Conservation (phyloP, 345 rosid genomes). For the Cardamine resedifolia region DNA sequence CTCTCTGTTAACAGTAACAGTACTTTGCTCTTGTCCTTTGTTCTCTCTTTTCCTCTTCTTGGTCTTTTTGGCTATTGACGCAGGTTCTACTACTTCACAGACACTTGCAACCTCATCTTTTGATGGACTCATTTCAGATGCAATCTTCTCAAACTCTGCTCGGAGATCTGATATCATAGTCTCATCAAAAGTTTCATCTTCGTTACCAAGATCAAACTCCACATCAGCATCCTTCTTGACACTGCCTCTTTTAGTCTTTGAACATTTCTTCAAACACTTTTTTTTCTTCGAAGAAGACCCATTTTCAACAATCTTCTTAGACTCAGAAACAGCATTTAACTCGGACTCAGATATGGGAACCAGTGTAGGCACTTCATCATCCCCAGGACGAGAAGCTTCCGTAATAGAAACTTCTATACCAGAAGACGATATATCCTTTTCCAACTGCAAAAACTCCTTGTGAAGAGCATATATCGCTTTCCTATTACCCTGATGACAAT, state of each 20-base stretch:
- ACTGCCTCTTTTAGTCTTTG: conserved; percentile 49
- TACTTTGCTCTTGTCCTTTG: conserved; percentile 40
- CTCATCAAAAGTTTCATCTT: conserved; percentile 45
- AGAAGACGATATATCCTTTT: conserved; percentile 54
- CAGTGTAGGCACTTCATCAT: conserved; percentile 54
- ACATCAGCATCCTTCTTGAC: conserved; percentile 38
- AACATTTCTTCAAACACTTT: conserved; percentile 50
- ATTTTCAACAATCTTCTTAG: conserved; percentile 32
- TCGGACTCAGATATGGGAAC: conserved; percentile 46
- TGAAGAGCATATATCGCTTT: conserved; percentile 63
- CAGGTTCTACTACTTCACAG: conserved; percentile 44
- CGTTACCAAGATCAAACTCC: conserved; percentile 24
- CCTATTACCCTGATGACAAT: conserved; percentile 86
- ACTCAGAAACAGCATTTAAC: conserved; percentile 22
- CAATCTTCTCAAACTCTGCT: conserved; percentile 86
- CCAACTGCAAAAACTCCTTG: conserved; percentile 67
- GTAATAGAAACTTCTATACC: conserved; percentile 52
- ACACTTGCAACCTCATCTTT: conserved; percentile 43
- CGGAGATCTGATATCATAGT: conserved; percentile 78
- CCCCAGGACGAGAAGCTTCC: conserved; percentile 31
- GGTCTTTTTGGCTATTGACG: conserved; percentile 36
- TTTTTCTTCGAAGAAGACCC: conserved; percentile 33
- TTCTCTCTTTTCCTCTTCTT: conserved; percentile 83
- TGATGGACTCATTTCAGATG: conserved; percentile 59
- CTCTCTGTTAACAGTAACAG: conserved; percentile 34